phyloP scores from a whole-genome alignment of 345 rosid species.

The Clarkia xantiana region DNA sequence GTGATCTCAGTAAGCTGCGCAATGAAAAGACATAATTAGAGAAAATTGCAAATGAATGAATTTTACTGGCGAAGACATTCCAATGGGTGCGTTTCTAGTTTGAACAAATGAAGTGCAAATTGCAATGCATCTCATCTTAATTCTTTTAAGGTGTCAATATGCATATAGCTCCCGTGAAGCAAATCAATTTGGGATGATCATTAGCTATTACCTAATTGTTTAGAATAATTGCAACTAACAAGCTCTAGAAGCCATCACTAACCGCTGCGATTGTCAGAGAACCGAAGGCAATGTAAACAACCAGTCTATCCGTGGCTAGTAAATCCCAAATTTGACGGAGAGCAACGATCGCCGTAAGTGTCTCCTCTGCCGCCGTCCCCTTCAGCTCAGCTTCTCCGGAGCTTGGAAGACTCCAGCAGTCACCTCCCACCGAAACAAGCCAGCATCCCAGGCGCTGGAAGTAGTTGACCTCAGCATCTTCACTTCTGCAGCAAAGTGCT shows the following conservation, averaged over 20 bases:
- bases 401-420: conserved; percentile 22
- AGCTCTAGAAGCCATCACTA: conserved; percentile 6
- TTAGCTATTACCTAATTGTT: too few species aligned
- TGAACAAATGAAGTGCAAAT: too few species aligned
- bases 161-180: not conserved
- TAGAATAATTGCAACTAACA: too few species aligned
- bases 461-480: not conserved
- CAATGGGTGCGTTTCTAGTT: too few species aligned
- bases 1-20: conserved; percentile 34
- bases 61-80: not conserved
- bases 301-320: conserved; percentile 27
- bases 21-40: not conserved
- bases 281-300: conserved; percentile 21
- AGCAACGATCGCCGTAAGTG: conserved; percentile 17
- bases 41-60: not conserved
- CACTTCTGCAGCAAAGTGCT: not conserved
- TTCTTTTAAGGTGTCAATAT: not conserved
- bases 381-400: conserved; percentile 6
- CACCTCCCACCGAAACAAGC: conserved; percentile 11
- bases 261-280: conserved; percentile 31
- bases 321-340: conserved; percentile 29
- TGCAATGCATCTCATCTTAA: too few species aligned
- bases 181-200: too few species aligned
- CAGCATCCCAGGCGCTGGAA: not conserved
- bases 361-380: conserved; percentile 5